These are phyloP conservation scores for Geosmithia morbida DNA, from an alignment of 2,329 filamentous ascomycete genomes.

Conservation along the genomic window DNA sequence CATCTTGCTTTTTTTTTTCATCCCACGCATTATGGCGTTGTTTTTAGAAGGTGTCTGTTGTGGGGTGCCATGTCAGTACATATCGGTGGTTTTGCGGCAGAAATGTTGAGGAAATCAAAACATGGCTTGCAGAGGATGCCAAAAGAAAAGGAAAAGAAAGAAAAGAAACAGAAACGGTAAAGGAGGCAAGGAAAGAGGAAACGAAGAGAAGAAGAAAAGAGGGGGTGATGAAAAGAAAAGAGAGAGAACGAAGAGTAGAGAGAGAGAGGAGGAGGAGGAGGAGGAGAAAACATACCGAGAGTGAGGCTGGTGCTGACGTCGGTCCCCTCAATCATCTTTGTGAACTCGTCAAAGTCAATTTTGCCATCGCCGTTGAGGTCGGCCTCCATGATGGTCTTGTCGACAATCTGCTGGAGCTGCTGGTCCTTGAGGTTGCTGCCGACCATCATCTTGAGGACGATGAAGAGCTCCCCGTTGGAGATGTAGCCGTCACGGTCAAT, in stretches of 20 bases:
- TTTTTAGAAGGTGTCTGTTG: neutral
- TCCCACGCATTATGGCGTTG: too few relatives aligned
- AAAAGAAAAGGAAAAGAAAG: neutral
- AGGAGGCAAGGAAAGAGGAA: neutral
- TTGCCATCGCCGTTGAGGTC: slow-evolving; percentile 92
- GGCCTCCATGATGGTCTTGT: slow-evolving; percentile 99
- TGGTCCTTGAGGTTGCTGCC: slow-evolving; percentile 98
- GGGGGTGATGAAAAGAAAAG: neutral
- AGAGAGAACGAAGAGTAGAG: neutral
- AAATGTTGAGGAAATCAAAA: neutral
- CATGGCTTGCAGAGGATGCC: neutral
- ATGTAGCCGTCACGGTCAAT: slow-evolving; percentile 98
- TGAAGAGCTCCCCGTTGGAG: slow-evolving; percentile 96
- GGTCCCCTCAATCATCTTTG: slow-evolving; percentile 96
- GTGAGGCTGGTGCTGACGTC: slow-evolving; percentile 65
- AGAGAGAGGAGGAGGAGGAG: neutral
- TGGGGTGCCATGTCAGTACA: neutral
- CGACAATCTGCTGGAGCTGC: slow-evolving; percentile 97
- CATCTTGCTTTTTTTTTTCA: too few relatives aligned
- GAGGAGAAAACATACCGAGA: slow-evolving; percentile 33
- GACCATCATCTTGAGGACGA: slow-evolving; percentile 99
- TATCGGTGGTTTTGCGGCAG: too few relatives aligned
- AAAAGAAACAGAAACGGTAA: neutral
- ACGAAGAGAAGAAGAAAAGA: neutral
- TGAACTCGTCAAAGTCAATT: slow-evolving; percentile 99